These are phyloP conservation scores for Oryza nivara DNA, from an alignment of 176 grass and related monocot species.

Conservation along the genomic window DNA sequence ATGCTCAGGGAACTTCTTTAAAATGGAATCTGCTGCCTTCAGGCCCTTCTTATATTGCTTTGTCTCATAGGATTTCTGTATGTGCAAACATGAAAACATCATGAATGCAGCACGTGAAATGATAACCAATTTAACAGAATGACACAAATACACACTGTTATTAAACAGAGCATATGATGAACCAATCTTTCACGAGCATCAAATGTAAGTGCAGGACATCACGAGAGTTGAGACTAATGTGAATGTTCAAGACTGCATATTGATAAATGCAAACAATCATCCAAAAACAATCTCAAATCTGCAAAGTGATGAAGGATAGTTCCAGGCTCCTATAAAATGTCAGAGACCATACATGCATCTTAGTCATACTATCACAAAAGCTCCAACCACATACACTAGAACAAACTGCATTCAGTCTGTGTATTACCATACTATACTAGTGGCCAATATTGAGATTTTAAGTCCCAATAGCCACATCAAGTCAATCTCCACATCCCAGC, in stretches of 20 bases:
- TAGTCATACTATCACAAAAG: neutral
- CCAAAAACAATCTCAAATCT: constrained; percentile 21
- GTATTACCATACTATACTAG: neutral
- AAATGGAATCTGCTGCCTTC: constrained; percentile 96
- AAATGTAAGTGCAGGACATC: neutral
- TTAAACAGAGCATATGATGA: neutral
- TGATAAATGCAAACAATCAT: neutral
- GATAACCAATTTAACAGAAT: neutral
- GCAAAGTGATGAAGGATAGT: neutral
- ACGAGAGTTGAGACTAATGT: neutral
- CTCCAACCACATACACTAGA: neutral
- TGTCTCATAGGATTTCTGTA: constrained; percentile 98
- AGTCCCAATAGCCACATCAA: neutral
- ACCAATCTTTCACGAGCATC: neutral
- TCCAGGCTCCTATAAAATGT: neutral
- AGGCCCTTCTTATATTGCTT: constrained; percentile 99
- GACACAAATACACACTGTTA: neutral
- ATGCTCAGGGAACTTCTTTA: constrained; percentile 98
- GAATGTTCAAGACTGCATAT: neutral
- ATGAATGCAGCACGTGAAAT: neutral
- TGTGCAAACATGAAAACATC: constrained; percentile 36
- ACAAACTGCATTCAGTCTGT: neutral
- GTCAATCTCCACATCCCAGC: neutral
- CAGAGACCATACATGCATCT: neutral
- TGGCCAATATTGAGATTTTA: neutral